Evolutionary conservation across 2,329 filamentous ascomycete species (phyloP).

Genomic region (Clarireedia hainanense): DNA sequence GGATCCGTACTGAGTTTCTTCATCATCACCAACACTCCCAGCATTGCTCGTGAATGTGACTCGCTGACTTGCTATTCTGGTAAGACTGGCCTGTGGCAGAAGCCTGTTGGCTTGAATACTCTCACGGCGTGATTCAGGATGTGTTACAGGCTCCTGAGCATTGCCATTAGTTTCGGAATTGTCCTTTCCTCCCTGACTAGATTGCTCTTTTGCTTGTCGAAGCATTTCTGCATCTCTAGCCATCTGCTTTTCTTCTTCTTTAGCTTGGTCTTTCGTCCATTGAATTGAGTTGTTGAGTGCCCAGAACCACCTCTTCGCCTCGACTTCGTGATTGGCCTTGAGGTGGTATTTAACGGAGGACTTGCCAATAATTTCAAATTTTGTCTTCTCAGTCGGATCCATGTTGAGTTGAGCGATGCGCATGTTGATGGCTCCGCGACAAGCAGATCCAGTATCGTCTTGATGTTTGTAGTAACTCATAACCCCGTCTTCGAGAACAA

Average conservation of each 20-base stretch:
- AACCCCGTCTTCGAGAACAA: slow-evolving; percentile 94
- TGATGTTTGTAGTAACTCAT: slow-evolving; percentile 99
- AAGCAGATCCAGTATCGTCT: slow-evolving; percentile 92
- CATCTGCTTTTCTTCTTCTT: slow-evolving; percentile 74
- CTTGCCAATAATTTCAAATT: slow-evolving; percentile 96
- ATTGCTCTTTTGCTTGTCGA: slow-evolving; percentile 71
- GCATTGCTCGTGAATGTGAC: slow-evolving; percentile 26
- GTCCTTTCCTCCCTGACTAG: slow-evolving; percentile 32
- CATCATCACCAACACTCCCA: slow-evolving; percentile 43
- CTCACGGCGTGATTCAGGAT: slow-evolving; percentile 36
- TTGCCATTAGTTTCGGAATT: slow-evolving; percentile 15
- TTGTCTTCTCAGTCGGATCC: slow-evolving; percentile 94
- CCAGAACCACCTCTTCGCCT: slow-evolving; percentile 99
- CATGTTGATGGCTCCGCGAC: slow-evolving; percentile 98
- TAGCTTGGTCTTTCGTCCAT: slow-evolving; percentile 94
- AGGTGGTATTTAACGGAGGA: slow-evolving; percentile 97
- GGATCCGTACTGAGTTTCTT: slow-evolving; percentile 41
- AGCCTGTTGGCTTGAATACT: slow-evolving; percentile 32
- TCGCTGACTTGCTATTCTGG: slow-evolving; percentile 19
- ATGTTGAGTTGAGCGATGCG: slow-evolving; percentile 89
- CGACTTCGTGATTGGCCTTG: slow-evolving; percentile 95
- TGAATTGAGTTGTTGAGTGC: slow-evolving; percentile 97
- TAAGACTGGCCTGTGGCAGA: slow-evolving; percentile 20
- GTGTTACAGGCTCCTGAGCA: slow-evolving; percentile 19
- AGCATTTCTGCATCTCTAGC: slow-evolving; percentile 68